Conservation (phyloP, 345 rosid species). For the Noccaea caerulescens region DNA sequence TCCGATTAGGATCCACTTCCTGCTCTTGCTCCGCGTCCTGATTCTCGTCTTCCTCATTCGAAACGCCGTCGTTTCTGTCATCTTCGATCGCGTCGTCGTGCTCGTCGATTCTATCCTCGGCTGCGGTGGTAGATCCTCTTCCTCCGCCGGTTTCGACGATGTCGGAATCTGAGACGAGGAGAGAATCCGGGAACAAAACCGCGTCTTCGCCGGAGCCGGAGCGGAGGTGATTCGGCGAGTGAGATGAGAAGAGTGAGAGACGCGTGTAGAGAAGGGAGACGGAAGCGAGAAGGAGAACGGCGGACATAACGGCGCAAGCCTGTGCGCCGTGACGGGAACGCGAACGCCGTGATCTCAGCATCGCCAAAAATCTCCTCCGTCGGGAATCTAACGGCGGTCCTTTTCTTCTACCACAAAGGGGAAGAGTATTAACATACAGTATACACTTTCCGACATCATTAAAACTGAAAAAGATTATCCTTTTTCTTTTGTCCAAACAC, state of each 20-base stretch:
- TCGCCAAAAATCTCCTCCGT: constrained; percentile 12
- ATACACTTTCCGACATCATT: too few relatives aligned
- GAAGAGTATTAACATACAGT: too few relatives aligned
- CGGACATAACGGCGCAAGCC: constrained; percentile 69
- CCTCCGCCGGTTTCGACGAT: constrained; percentile 46
- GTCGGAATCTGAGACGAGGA: constrained; percentile 63
- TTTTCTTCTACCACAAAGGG: too few relatives aligned
- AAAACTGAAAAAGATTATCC: too few relatives aligned
- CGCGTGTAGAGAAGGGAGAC: constrained; percentile 87
- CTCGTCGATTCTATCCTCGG: constrained; percentile 77
- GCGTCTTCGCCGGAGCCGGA: constrained; percentile 44
- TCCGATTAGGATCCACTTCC: constrained; percentile 42
- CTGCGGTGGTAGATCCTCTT: constrained; percentile 41
- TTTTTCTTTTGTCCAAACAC: too few relatives aligned
- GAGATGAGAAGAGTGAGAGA: constrained; percentile 65
- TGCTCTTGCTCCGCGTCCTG: constrained; percentile 53
- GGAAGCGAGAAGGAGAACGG: constrained; percentile 79
- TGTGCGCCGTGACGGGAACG: constrained; percentile 80
- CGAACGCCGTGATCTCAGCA: constrained; percentile 65
- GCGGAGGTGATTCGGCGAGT: constrained; percentile 43
- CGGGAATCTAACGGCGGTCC: not conserved
- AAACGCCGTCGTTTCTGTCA: constrained; percentile 36
- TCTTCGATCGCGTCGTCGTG: constrained; percentile 78
- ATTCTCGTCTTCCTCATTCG: constrained; percentile 40
- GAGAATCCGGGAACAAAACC: constrained; percentile 46